Evolutionary conservation across 225 moss, liverwort and hornwort species (phyloP).

Genomic region (Bryum argenteum): DNA sequence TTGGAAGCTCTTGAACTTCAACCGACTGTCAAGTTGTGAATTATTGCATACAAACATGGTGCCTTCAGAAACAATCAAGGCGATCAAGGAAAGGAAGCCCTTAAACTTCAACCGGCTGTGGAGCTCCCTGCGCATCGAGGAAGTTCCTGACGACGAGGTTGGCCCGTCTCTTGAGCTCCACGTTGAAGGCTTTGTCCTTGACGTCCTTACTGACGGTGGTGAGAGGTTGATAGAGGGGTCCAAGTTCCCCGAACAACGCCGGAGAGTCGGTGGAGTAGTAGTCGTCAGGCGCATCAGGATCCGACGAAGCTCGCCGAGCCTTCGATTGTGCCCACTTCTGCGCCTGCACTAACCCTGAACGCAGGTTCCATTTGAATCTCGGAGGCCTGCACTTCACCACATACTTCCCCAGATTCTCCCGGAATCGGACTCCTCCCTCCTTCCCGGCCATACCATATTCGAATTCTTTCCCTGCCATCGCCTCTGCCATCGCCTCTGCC

Average conservation of each 20-base stretch:
- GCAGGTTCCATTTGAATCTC: constrained; percentile 32
- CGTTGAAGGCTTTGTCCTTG: constrained; percentile 27
- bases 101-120: too few species aligned
- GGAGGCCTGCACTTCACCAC: constrained; percentile 29
- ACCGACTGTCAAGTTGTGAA: constrained; percentile 36
- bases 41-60: constrained; percentile 29
- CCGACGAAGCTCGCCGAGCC: too few species aligned
- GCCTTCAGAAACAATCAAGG: background rate
- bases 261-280: constrained; percentile 37
- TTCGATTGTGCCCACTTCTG: too few species aligned
- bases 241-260: constrained; percentile 23
- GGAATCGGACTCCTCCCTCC: constrained; percentile 16
- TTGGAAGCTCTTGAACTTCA: background rate
- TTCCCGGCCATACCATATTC: background rate
- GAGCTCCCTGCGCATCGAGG: background rate
- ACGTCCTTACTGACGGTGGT: constrained; percentile 12
- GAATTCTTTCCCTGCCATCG: background rate
- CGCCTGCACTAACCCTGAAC: too few species aligned
- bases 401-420: constrained; percentile 26
- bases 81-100: too few species aligned
- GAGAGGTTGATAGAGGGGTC: constrained; percentile 24
- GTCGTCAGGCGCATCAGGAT: constrained; percentile 5
- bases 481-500: too few species aligned
- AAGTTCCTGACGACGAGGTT: constrained; percentile 26
- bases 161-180: constrained; percentile 31